Base-by-base conservation (phyloP, 129 eudicot species). In the Silybum marianum region DNA sequence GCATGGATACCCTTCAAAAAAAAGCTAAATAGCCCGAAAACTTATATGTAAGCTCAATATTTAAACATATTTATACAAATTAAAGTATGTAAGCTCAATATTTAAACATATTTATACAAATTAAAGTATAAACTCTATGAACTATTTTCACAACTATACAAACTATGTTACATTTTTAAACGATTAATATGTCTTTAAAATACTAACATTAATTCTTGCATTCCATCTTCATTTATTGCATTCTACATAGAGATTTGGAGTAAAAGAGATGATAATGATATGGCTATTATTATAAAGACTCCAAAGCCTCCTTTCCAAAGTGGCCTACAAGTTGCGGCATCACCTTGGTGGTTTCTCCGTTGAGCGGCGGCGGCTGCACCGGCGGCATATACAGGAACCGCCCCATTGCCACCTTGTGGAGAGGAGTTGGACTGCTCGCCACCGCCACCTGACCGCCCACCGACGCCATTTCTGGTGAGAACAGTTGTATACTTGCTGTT, bases 351-450 rank as follows among this genome's bases (percentile, higher is more conserved):
- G 77, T 79, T 80, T 77, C 51, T 73, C 69, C 28, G 83, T 58
- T 40, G 81, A 73, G 69, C 73, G 13, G 74, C 76, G n/a, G 74
- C 76, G 12, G 74, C 85, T 12, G 89, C 83, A 9, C 87, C 91
- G 12, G 82, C 91, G 2, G 86, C 82, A 63, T 85, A 88, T 11
- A 83, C 71, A 23, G 88, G 88, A 19, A 87, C 42, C 51, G 68
- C 67, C 19, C 76, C 69, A 2, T 18, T 40, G 22, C 83, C 83
- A 3, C 30, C 77, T 67, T 26, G 83, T 9, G 22, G 42, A 26
- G 83, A 46, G 77, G 63, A 39, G 34, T 16, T 72, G 75, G 75
- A 24, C 54, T 44, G 21, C 11, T 60, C 78, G 44, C 65, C 21
- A 42, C 30, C 58, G 51, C 81, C 84, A 2, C n/a, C 28, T 9